phyloP scores from a whole-genome alignment of 192 early-diverging fungal genomes.

The Mortierella antarctica region DNA sequence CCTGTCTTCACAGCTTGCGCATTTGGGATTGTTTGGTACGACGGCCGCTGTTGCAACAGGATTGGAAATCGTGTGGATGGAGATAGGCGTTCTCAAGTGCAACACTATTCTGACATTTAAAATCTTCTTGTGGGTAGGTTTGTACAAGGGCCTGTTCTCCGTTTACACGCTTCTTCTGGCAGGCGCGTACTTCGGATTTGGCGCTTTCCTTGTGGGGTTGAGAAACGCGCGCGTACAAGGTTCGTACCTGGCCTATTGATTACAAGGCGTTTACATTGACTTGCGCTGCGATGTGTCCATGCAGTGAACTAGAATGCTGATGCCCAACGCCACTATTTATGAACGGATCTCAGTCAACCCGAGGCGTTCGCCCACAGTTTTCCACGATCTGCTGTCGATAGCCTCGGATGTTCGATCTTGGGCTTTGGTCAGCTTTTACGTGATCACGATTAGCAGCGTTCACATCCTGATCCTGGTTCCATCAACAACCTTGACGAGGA shows the following conservation, averaged over 20 bases:
- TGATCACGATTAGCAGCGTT: slow-evolving; percentile 8
- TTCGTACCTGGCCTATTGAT: too few species aligned
- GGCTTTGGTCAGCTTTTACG: slow-evolving; percentile 27
- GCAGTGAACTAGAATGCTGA: not conserved
- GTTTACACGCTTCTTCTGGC: slow-evolving; percentile 16
- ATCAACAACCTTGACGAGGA: not conserved
- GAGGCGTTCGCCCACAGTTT: slow-evolving; percentile 30
- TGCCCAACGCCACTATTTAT: not conserved
- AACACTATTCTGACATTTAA: not conserved
- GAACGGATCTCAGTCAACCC: slow-evolving; percentile 31
- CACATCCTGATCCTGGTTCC: slow-evolving; percentile 24
- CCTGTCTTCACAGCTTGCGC: slow-evolving; percentile 19
- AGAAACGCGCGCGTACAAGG: slow-evolving; percentile 44
- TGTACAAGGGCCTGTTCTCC: slow-evolving; percentile 20
- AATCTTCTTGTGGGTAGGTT: slow-evolving; percentile 4
- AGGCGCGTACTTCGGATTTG: slow-evolving; percentile 22
- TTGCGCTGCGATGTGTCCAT: too few species aligned
- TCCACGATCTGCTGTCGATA: slow-evolving; percentile 31
- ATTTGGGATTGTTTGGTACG: slow-evolving; percentile 21
- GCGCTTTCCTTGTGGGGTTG: slow-evolving; percentile 23
- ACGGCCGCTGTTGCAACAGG: too few species aligned
- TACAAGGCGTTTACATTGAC: too few species aligned
- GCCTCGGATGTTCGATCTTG: slow-evolving; percentile 26
- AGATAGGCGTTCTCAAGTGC: too few species aligned
- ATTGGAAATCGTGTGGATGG: too few species aligned